A percentile compares a stretch with the other conserved stretches of the same genome.
Conservation (phyloP, 306 rosid genomes). For the Herpetospermum pedunculosum region DNA sequence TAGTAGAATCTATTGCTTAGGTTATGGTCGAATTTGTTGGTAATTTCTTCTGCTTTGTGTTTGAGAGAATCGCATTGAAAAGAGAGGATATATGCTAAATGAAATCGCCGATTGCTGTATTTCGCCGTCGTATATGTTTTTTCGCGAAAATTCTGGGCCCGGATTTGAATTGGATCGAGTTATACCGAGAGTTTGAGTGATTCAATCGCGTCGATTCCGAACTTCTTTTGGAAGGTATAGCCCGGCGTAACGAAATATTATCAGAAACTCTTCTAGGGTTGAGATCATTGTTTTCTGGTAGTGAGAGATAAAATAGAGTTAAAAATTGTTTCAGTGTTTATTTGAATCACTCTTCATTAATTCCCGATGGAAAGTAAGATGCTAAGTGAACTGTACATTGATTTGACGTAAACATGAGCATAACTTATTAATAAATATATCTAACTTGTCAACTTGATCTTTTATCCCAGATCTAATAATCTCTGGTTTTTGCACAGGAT, state of each 20-base stretch:
- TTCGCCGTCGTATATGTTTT: background rate
- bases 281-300: background rate
- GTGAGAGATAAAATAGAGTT: background rate
- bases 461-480: background rate
- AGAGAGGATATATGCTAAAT: background rate
- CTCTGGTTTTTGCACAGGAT: constrained; percentile 21
- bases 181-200: background rate
- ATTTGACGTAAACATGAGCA: too few species aligned
- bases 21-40: background rate
- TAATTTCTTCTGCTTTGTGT: background rate
- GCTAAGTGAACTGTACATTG: background rate
- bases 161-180: background rate
- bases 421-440: too few species aligned
- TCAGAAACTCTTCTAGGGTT: background rate
- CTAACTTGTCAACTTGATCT: background rate
- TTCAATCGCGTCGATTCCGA: background rate
- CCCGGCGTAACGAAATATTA: background rate
- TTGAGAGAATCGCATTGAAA: background rate
- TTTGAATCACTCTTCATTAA: background rate
- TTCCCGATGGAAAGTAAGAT: background rate
- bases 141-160: background rate
- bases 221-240: background rate
- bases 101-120: background rate
- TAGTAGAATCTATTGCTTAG: background rate
- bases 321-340: background rate